These are phyloP conservation scores for Fusarium sp. DNA, from an alignment of 2,329 filamentous ascomycete species.

Conservation along the genomic window DNA sequence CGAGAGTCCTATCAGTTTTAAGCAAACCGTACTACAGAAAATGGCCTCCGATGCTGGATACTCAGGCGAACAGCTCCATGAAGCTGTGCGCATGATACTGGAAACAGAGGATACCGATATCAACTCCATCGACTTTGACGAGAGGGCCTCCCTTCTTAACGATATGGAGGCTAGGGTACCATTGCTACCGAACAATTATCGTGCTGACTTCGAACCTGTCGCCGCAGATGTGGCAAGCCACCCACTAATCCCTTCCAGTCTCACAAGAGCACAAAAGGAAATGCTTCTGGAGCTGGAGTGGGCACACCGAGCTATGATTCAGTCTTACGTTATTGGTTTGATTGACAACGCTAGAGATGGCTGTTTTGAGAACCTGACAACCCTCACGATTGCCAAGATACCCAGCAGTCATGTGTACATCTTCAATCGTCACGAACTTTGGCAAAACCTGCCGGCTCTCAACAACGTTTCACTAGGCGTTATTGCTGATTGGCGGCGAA, in stretches of 20 bases:
- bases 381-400: slow-evolving; percentile 73
- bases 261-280: slow-evolving; percentile 74
- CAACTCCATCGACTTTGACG: slow-evolving; percentile 51
- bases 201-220: slow-evolving; percentile 38
- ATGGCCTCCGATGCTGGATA: slow-evolving; percentile 57
- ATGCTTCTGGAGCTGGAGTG: slow-evolving; percentile 77
- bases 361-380: slow-evolving; percentile 67
- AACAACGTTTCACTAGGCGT: slow-evolving; percentile 69
- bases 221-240: slow-evolving; percentile 45
- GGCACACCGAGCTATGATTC: slow-evolving; percentile 76
- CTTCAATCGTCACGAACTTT: slow-evolving; percentile 70
- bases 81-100: slow-evolving; percentile 54
- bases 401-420: slow-evolving; percentile 71
- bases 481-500: slow-evolving; percentile 74
- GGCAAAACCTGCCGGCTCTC: slow-evolving; percentile 68
- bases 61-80: slow-evolving; percentile 46
- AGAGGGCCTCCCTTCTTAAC: slow-evolving; percentile 39
- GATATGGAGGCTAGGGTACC: slow-evolving; percentile 32
- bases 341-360: slow-evolving; percentile 66
- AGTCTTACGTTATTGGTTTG: slow-evolving; percentile 74
- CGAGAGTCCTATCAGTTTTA: slow-evolving; percentile 48
- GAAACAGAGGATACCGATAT: slow-evolving; percentile 52
- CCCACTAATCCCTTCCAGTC: slow-evolving; percentile 63
- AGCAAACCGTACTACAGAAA: slow-evolving; percentile 51
- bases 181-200: slow-evolving; percentile 5